Evolutionary conservation across 2,329 filamentous ascomycete species (phyloP), one percentile per base, ranked within the genome.

Genomic region (Ophiosphaerella herpotricha): DNA sequence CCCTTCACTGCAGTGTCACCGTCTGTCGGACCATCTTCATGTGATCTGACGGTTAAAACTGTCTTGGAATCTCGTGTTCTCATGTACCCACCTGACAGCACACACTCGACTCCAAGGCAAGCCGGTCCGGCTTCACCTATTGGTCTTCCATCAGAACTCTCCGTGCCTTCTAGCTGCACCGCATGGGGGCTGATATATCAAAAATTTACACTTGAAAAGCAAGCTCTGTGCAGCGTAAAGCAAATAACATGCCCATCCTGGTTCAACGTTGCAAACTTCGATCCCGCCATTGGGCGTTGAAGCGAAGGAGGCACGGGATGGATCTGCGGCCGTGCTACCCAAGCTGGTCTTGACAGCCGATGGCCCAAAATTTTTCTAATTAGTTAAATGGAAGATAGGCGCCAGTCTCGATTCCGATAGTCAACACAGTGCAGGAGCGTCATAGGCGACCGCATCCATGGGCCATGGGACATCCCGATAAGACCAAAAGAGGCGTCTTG

Each of bases 1-100:
- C 52, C 31, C 46, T 55, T 32, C 23, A 43, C 58, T 55, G 61
- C 23, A 46, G 42, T 54, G 48, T 35, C 36, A 47, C 52, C 55
- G 48, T 54, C 48, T 54, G 21, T 37, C 40, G 60, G 59, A 26
- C n/a, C n/a, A 13, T 12, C 23, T n/a, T 32, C 35, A 35, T 31
- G 21, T 18, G n/a, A 21, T 31, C 14, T 39, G 26, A 26, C 43
- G 11, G 36, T 1, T 39, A 39, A 34, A 13, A 29, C 26, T 39
- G 26, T 26, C 23, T 36, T 43, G 39, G 16, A 7, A 14, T 14
- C 12, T 39, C 37, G 21, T 39, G 16, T 39, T 23, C 12, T 11
- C 13, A 24, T 16, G 37, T 13, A 39, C 11, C 12, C 13, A 11
- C 2, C 26, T 29, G 7, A 7, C 7, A 5, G 11, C 26, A 8